Evolutionary conservation across 1,139 yeast species (phyloP), one percentile per base, ranked within the genome.

Genomic region (Ashbya aceris): DNA sequence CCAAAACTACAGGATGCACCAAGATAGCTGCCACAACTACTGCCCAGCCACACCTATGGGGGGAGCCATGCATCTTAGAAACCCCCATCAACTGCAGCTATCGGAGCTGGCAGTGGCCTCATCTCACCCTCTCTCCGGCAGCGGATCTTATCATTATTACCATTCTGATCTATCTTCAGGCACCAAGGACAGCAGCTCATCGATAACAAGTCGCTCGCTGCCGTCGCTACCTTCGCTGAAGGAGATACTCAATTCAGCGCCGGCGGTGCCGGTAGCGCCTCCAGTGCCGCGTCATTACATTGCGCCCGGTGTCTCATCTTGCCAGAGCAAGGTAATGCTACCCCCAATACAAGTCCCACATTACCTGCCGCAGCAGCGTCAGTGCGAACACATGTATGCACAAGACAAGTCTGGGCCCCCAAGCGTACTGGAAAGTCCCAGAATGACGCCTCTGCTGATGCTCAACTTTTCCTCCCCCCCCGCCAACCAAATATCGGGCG

Each of bases 161-260:
- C 23, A 3, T 17, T 17, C 23, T 4, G 23, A 17, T 6, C 3
- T 17, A 17, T 17, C 23, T 17, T 17, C 23, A 17, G 23, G 23
- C 23, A 17, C 23, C 23, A 17, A 17, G 6, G 6, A 17, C 23
- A 17, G 23, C 23, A 17, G 23, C 23, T 17, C 37, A 34, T 34
- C 37, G 7, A n/a, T 14, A n/a, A 10, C 37, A n/a, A 23, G 29
- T 7, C 27, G 17, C 4, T 14, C 37, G 10, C n/a, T 23, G n/a
- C 37, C n/a, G 27, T 14, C 29, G 29, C 7, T 34, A 28, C 37
- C 37, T 5, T 34, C 37, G 37, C 37, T 34, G n/a, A 34, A 34
- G 14, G 37, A 34, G 27, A 10, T 34, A 9, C n/a, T 34, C 11
- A 34, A 27, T 9, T n/a, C 35, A 10, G 14, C 11, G 4, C 31